A percentile compares a stretch with the other conserved stretches of the same genome.
These are phyloP conservation scores for Grifola frondosa DNA, from an alignment of 1,284 basidiomycete species.

Conservation along the genomic window DNA sequence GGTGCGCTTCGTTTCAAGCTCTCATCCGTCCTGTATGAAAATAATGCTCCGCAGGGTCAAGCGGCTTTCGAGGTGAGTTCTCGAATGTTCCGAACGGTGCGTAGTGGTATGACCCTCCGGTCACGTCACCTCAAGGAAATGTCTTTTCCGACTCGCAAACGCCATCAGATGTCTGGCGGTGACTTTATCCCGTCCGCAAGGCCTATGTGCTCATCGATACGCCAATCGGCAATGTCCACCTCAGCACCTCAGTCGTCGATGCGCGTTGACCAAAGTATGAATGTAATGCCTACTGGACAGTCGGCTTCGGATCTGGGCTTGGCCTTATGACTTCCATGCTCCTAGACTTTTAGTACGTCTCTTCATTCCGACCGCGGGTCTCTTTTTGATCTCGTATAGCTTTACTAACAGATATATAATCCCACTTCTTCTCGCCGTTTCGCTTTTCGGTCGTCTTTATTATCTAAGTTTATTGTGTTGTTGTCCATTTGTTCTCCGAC, in stretches of 20 bases:
- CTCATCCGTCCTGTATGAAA: neutral
- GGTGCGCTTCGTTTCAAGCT: constrained; percentile 19
- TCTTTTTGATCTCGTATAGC: constrained; percentile 6
- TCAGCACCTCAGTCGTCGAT: constrained; percentile 12
- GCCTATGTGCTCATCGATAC: constrained; percentile 25
- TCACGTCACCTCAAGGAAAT: constrained; percentile 28
- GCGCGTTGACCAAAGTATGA: constrained; percentile 18
- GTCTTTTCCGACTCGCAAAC: constrained; percentile 31
- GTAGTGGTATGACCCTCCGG: constrained; percentile 18
- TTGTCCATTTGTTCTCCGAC: too few relatives aligned
- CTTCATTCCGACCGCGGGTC: constrained; percentile 4
- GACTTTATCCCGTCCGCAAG: constrained; percentile 22
- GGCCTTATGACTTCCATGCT: constrained; percentile 23
- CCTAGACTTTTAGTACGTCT: too few relatives aligned
- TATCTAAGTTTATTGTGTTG: neutral
- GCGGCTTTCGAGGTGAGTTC: constrained; percentile 26
- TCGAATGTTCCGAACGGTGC: constrained; percentile 19
- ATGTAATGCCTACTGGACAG: constrained; percentile 16
- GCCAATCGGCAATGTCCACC: constrained; percentile 19
- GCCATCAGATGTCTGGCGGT: constrained; percentile 28
- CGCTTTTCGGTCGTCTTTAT: neutral
- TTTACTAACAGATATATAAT: too few relatives aligned
- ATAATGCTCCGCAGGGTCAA: too few relatives aligned
- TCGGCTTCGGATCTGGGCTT: constrained; percentile 19
- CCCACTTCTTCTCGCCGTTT: neutral